Base-by-base conservation (phyloP, 139 green algal species). In the Chlorella vulgaris region DNA sequence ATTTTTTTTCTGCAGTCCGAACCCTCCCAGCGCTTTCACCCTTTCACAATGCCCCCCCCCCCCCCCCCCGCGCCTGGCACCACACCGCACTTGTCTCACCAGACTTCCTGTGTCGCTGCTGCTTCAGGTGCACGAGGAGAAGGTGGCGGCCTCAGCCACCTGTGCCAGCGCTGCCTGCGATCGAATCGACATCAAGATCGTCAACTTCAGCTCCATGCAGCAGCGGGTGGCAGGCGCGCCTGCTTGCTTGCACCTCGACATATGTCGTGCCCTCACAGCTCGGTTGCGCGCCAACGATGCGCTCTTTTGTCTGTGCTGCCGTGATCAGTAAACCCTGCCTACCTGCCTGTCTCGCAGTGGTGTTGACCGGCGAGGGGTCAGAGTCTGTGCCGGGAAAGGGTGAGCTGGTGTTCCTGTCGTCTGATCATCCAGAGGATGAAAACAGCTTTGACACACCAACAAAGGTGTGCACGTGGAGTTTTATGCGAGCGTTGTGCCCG, bases 161-260 rank as follows among this genome's bases (percentile, higher is more conserved):
- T 92, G 88, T 81, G 77, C 84, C 66, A 73, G 80, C 53, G 22
- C 22, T 18, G 61, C 65, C 33, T 92, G 88, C 81, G 75, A 42
- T 29, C 26, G 50, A 1, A 7, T 91, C 8, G 74, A 78, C 4
- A 51, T 92, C 77, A 90, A 90, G 81, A 74, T 92, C 28, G 55
- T 89, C 60, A 88, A 87, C 73, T 86, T 88, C 69, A 69, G 69
- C 0, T 73, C 53, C n/a, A 69, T 70, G 58, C 28, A 36, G 31
- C 74, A 82, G 43, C 36, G 33, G 21, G 13, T 80, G 15, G 38
- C 55, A 0, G 55, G 74, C 58, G 58, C 0, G n/a, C n/a, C n/a
- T n/a, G n/a, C n/a, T n/a, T n/a, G n/a, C n/a, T n/a, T n/a, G n/a
- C n/a, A n/a, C n/a, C n/a, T n/a, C n/a, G n/a, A n/a, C n/a, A n/a